Evolutionary conservation across 768 basidiomycete genomes (phyloP).

Genomic region (Udeniomyces megalosporus): DNA sequence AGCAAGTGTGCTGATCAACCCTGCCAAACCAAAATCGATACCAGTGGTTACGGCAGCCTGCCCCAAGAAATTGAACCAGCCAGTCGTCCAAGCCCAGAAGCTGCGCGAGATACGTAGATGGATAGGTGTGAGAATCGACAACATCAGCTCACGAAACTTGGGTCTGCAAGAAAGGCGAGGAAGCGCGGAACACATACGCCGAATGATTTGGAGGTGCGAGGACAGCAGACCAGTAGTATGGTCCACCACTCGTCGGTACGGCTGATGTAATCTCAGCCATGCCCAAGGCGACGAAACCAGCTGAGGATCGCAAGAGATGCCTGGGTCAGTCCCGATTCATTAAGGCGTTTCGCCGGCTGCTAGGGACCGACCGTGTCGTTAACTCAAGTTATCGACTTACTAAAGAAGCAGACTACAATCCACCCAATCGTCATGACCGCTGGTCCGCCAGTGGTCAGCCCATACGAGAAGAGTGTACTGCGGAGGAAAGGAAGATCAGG

Average conservation of each 20-base stretch:
- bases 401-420: constrained; percentile 35
- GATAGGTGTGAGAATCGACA: background rate
- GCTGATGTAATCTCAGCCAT: constrained; percentile 40
- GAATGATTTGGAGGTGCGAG: constrained; percentile 40
- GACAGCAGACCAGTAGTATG: constrained; percentile 72
- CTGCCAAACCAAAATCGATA: constrained; percentile 34
- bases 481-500: background rate
- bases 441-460: constrained; percentile 51
- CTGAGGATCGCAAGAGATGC: background rate
- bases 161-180: no score
- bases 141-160: background rate
- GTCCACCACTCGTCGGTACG: constrained; percentile 40
- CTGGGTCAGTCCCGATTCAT: background rate
- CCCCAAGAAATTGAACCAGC: constrained; percentile 26
- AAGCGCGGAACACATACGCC: no score
- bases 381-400: background rate
- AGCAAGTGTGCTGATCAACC: constrained; percentile 44
- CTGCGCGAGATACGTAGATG: background rate
- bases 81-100: constrained; percentile 58
- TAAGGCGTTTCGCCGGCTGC: background rate
- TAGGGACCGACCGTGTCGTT: background rate
- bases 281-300: constrained; percentile 52
- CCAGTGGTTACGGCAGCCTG: constrained; percentile 65
- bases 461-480: constrained; percentile 3
- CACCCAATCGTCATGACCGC: constrained; percentile 43